Conservation (phyloP, 2,329 filamentous ascomycete genomes). For the Didymella sp. region DNA sequence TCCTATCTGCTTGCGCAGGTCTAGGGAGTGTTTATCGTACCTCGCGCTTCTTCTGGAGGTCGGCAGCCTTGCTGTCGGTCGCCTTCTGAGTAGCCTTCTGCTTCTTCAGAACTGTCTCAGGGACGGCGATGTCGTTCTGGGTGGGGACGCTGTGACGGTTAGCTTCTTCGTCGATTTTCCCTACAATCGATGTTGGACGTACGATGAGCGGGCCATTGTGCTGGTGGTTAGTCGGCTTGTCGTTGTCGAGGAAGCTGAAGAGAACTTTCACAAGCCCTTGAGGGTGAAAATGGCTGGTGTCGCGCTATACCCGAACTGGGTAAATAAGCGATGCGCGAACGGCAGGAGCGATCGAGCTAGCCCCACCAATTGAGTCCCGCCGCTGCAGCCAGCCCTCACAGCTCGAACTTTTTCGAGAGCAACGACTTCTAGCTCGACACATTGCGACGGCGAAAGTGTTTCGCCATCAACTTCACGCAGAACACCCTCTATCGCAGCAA, state of each 20-base stretch:
- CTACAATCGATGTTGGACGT: constrained; percentile 17
- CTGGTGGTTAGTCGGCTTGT: constrained; percentile 46
- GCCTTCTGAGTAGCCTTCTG: constrained; percentile 99
- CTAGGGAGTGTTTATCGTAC: constrained; percentile 70
- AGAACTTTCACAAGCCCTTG: constrained; percentile 22
- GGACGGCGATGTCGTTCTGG: constrained; percentile 94
- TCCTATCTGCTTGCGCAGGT: constrained; percentile 48
- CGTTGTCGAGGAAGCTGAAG: constrained; percentile 38
- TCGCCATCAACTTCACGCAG: constrained; percentile 15
- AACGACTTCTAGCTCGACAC: constrained; percentile 22
- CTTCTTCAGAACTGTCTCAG: constrained; percentile 99
- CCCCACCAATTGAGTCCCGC: constrained; percentile 2
- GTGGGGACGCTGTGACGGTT: constrained; percentile 73
- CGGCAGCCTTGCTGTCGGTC: constrained; percentile 82
- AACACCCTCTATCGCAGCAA: constrained; percentile 27
- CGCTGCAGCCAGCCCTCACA: constrained; percentile 17
- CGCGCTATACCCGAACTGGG: background rate
- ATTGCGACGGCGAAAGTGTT: constrained; percentile 28
- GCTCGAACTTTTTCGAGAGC: constrained; percentile 33
- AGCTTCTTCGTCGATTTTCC: background rate
- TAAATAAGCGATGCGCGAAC: background rate
- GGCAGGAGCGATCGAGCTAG: constrained; percentile 3
- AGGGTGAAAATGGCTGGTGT: constrained; percentile 1
- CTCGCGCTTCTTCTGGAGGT: constrained; percentile 89
- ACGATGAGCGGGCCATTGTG: constrained; percentile 49